These are phyloP conservation scores for Phytophthora pluvialis DNA, from an alignment of 352 stramenopile species.

Conservation along the genomic window DNA sequence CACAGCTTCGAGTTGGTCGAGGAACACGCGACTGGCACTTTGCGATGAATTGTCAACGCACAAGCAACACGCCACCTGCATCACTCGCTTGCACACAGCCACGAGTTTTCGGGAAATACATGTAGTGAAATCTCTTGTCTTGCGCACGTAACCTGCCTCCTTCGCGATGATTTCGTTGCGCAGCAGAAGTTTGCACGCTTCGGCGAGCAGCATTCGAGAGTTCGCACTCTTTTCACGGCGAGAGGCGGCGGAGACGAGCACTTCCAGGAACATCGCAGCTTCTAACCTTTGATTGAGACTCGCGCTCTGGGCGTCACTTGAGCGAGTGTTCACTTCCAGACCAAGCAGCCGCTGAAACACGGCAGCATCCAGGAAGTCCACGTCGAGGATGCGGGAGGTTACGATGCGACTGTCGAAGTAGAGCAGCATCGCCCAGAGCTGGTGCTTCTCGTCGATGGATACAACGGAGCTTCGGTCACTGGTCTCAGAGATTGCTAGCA, in stretches of 20 bases:
- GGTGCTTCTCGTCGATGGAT: slow-evolving; percentile 27
- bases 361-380: slow-evolving; percentile 30
- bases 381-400: slow-evolving; percentile 26
- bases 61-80: slow-evolving; percentile 50
- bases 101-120: slow-evolving; percentile 4
- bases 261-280: slow-evolving; percentile 30
- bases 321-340: not conserved
- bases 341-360: slow-evolving; percentile 7
- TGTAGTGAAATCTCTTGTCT: not conserved
- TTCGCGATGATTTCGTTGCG: slow-evolving; percentile 26
- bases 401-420: slow-evolving; percentile 27
- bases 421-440: slow-evolving; percentile 36
- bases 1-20: slow-evolving; percentile 21
- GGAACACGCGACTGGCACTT: slow-evolving; percentile 25
- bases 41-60: slow-evolving; percentile 39
- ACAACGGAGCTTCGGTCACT: not conserved
- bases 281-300: slow-evolving; percentile 28
- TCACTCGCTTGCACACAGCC: slow-evolving; percentile 39
- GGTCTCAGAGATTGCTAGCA: slow-evolving; percentile 6
- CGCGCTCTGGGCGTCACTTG: not conserved
- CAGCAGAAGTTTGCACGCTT: slow-evolving; percentile 36
- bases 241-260: slow-evolving; percentile 18
- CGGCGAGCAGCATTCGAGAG: slow-evolving; percentile 29
- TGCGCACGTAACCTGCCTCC: slow-evolving; percentile 23
- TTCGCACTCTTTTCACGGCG: slow-evolving; percentile 25